Conservation (phyloP, 805 yeast species). For the Barnettozyma populi region DNA sequence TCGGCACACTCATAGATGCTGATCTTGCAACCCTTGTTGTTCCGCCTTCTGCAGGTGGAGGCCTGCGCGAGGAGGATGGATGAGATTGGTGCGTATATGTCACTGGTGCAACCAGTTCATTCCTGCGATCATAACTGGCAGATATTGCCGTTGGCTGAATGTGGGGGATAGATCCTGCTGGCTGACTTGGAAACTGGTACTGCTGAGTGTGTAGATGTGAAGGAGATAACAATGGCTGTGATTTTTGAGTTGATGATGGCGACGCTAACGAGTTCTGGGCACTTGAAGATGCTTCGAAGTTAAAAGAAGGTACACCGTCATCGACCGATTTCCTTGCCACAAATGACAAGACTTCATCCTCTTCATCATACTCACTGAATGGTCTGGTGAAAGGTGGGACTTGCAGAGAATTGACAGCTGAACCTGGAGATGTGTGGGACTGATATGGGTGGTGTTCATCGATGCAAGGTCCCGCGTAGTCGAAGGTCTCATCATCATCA, state of each 20-base stretch:
- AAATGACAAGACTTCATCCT: conserved; percentile 28
- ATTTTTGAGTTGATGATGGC: background rate
- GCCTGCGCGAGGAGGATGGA: conserved; percentile 25
- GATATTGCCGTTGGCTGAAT: conserved; percentile 1
- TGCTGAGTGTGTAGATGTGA: conserved; percentile 7
- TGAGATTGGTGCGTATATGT: conserved; percentile 16
- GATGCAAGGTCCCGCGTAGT: background rate
- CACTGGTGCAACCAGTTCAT: conserved; percentile 30
- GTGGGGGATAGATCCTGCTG: conserved; percentile 3
- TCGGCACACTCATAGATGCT: conserved; percentile 25
- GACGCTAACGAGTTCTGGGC: background rate
- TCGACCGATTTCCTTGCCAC: conserved; percentile 31
- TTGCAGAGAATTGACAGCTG: conserved; percentile 15
- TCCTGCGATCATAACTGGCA: conserved; percentile 34
- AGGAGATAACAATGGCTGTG: conserved; percentile 1
- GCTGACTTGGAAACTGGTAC: conserved; percentile 1
- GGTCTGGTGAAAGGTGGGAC: background rate
- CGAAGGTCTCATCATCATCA: background rate
- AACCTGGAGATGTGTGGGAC: background rate
- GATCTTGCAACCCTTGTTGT: conserved; percentile 33
- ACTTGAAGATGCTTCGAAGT: conserved; percentile 9
- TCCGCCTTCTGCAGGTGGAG: conserved; percentile 33
- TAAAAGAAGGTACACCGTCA: conserved; percentile 20
- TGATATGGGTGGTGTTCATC: background rate
- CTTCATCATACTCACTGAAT: conserved; percentile 3